Percentiles rank a stretch among this genome's conserved stretches.
Evolutionary conservation across 2,329 filamentous ascomycete genomes (phyloP).

Genomic region (Colletotrichum sp.): DNA sequence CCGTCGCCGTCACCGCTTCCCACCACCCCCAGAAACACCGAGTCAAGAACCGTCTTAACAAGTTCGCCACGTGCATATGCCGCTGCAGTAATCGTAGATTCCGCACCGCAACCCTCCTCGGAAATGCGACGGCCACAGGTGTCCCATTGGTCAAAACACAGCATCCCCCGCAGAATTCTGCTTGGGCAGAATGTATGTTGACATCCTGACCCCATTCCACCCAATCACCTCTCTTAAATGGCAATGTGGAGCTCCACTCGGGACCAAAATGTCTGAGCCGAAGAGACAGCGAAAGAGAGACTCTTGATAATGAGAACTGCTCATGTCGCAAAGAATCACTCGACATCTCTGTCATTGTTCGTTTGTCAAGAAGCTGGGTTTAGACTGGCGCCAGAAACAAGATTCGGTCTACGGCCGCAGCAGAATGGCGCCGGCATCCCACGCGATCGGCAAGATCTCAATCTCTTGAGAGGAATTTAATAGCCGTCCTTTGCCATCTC

Average conservation of each 20-base stretch:
- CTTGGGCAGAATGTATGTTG: conserved; percentile 7
- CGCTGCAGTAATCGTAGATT: background rate
- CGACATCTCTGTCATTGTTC: background rate
- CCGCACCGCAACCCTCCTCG: background rate
- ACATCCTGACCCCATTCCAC: background rate
- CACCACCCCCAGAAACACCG: background rate
- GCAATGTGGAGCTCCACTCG: background rate
- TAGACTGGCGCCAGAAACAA: background rate
- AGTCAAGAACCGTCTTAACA: background rate
- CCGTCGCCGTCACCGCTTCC: background rate
- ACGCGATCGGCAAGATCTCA: background rate
- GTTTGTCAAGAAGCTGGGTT: background rate
- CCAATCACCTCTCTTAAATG: background rate
- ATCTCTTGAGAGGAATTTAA: background rate
- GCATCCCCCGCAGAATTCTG: background rate
- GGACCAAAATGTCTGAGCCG: background rate
- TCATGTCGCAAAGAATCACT: background rate
- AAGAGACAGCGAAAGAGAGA: background rate
- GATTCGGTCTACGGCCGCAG: background rate
- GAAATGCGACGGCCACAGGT: background rate
- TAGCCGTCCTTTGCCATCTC: background rate
- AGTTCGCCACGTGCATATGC: background rate
- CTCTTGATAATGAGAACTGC: background rate
- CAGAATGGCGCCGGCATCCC: background rate
- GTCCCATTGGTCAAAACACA: background rate